Conservation (phyloP, 1,284 basidiomycete genomes). For the Stereum hirsutum region DNA sequence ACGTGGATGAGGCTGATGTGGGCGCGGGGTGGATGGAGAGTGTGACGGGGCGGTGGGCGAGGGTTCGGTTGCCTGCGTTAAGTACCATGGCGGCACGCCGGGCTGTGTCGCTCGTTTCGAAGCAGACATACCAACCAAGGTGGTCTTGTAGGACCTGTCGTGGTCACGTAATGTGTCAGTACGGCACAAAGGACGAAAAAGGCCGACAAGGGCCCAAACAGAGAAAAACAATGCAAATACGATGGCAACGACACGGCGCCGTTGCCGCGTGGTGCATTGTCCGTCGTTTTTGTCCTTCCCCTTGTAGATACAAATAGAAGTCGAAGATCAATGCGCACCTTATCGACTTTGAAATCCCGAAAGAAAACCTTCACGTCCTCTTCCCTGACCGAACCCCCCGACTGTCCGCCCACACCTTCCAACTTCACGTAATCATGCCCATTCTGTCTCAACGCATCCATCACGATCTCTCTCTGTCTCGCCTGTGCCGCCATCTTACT, state of each 20-base stretch:
- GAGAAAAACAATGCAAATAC: too few relatives aligned
- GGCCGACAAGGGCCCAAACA: too few relatives aligned
- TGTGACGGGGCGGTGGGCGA: slow-evolving; percentile 51
- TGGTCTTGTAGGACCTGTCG: slow-evolving; percentile 58
- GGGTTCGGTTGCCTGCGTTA: slow-evolving; percentile 29
- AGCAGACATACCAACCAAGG: slow-evolving; percentile 63
- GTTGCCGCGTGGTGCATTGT: not conserved
- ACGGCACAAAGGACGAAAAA: not conserved
- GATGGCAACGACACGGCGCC: too few relatives aligned
- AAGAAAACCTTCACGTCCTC: slow-evolving; percentile 56
- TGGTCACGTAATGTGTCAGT: not conserved
- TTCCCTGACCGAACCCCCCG: slow-evolving; percentile 44
- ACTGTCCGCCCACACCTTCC: slow-evolving; percentile 34
- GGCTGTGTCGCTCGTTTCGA: slow-evolving; percentile 47
- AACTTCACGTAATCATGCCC: slow-evolving; percentile 58
- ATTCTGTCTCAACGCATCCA: slow-evolving; percentile 48
- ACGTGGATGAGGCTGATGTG: not conserved
- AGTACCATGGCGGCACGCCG: slow-evolving; percentile 53
- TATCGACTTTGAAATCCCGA: slow-evolving; percentile 53
- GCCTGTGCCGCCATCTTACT: slow-evolving; percentile 21
- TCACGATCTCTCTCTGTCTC: slow-evolving; percentile 35
- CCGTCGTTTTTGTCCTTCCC: not conserved
- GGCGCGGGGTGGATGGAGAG: slow-evolving; percentile 48
- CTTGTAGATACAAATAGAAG: too few relatives aligned
- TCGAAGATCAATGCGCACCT: slow-evolving; percentile 39